Evolutionary conservation across 1,139 yeast genomes (phyloP), one percentile per base, ranked within the genome.

Genomic region (Barnettozyma hawaiiensis): DNA sequence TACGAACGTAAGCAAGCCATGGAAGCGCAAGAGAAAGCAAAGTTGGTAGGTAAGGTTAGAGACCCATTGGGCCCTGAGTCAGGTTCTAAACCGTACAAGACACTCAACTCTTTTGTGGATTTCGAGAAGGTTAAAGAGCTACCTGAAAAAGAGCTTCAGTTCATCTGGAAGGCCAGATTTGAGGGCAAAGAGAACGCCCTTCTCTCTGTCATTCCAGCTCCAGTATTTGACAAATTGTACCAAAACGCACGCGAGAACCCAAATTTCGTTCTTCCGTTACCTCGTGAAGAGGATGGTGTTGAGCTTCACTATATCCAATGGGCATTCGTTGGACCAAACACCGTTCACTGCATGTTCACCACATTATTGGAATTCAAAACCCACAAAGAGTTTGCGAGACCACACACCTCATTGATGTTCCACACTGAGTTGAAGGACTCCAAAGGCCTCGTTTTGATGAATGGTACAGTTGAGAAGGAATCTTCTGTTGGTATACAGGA

Each of bases 271-370:
- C 67, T 84, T 27, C 94, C 95, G 1, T 63, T 84, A 40, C 89
- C 85, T 11, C 74, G 75, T 52, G 71, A 65, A 23, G 53, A 49
- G 5, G 54, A 52, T 12, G 69, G 87, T 64, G 50, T 82, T 54
- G 98, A 92, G 62, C 74, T 92, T 69, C 97, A 92, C 60, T 89
- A 84, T 60, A 78, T 89, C 16, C 98, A 94, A 65, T 94, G 98
- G 98, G 73, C 81, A 16, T 86, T 89, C 62, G 92, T 84, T 2
- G 96, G 95, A 0, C 82, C 87, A 7, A 59, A 78, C 34, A 90
- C 97, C 5, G 71, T 87, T 3, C 96, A 94, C 65, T 86, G 96
- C 61, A 75, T 94, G 76, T 70, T 94, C 55, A 94, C 98, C 2
- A 81, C 97, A 0, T 73, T 94, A 49, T 94, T 95, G 1, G 98